Percentiles rank a stretch among this genome's conserved stretches.
Evolutionary conservation across 495 filamentous ascomycete genomes (phyloP).

Genomic region (Tuber borchii): DNA sequence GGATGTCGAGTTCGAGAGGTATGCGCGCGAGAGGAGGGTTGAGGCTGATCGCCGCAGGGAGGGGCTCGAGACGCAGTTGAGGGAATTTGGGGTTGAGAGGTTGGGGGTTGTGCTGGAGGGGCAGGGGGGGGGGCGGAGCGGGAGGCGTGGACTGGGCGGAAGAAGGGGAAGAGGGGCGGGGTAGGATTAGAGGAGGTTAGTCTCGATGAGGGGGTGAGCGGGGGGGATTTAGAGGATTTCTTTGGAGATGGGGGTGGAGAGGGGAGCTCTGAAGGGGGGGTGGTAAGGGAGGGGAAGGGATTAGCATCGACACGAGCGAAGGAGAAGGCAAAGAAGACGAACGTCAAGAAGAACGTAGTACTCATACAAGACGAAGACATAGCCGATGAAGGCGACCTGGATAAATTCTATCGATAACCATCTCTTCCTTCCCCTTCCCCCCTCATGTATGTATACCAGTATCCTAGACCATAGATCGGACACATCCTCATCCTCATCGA

Average conservation of each 20-base stretch:
- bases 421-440: neutral
- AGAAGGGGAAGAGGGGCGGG: neutral
- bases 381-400: neutral
- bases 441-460: neutral
- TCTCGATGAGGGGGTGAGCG: constrained; percentile 7
- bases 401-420: neutral
- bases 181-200: constrained; percentile 20
- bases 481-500: neutral
- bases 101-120: constrained; percentile 11
- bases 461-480: neutral
- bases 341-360: neutral
- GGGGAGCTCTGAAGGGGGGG: neutral
- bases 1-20: constrained; percentile 25
- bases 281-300: neutral
- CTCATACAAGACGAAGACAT: neutral
- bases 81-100: constrained; percentile 32
- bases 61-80: constrained; percentile 20
- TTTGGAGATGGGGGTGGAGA: constrained; percentile 18
- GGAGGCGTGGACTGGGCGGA: neutral
- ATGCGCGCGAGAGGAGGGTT: constrained; percentile 11
- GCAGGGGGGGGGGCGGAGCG: neutral
- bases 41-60: constrained; percentile 11
- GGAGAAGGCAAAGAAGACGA: neutral
- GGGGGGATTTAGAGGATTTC: constrained; percentile 33
- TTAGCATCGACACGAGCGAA: neutral